Percentiles rank a stretch among this genome's conserved stretches.
phyloP scores from a whole-genome alignment of 2,329 filamentous ascomycete species.

The Dichotomopilus funicola region DNA sequence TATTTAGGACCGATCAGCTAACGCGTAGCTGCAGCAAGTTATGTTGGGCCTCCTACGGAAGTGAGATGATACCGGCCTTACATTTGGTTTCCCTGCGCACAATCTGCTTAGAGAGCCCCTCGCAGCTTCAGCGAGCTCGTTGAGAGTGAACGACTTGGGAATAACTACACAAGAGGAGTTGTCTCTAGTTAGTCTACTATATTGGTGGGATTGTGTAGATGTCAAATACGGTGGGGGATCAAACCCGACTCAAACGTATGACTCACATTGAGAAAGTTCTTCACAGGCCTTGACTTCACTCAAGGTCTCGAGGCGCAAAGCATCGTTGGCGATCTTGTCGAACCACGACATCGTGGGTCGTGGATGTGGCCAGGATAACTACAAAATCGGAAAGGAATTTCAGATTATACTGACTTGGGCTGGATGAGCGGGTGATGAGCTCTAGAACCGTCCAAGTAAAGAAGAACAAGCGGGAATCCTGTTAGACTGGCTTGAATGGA shows the following conservation, averaged over 20 bases:
- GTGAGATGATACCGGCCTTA: neutral
- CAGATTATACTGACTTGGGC: neutral
- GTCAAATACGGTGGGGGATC: no score
- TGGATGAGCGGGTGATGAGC: no score
- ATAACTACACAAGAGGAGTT: neutral
- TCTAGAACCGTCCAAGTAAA: no score
- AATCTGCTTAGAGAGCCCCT: neutral
- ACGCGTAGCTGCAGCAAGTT: no score
- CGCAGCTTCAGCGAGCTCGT: constrained; percentile 3
- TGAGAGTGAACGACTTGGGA: constrained; percentile 8
- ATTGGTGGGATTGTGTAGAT: no score
- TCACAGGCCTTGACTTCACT: neutral
- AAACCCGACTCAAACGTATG: no score
- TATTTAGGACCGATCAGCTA: neutral
- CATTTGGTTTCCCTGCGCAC: neutral
- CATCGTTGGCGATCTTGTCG: constrained; percentile 1
- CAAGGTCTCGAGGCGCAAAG: neutral
- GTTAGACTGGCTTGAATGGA: no score
- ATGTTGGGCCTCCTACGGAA: no score
- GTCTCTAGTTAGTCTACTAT: no score
- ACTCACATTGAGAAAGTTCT: constrained; percentile 4
- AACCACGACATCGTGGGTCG: constrained; percentile 11
- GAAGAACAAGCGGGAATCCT: no score
- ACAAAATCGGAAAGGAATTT: neutral
- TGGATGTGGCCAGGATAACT: neutral